Evolutionary conservation across 768 basidiomycete species (phyloP), one percentile per base, ranked within the genome.

Genomic region (Mycena amicta): DNA sequence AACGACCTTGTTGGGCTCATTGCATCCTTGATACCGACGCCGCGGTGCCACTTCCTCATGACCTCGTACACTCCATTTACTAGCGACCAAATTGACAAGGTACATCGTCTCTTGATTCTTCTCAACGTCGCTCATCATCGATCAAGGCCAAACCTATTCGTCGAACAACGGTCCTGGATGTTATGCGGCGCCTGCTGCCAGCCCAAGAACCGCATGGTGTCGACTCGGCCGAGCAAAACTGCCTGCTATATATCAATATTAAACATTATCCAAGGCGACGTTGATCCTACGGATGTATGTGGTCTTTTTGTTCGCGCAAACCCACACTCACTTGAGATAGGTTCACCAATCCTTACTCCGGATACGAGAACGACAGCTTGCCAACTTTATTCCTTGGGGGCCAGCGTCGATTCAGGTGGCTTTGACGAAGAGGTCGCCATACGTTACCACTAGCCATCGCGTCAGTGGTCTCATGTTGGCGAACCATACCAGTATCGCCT

Each of bases 311-410:
- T 23, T 25, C 23, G 27, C 23, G 37, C 31, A 49, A 52, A 50
- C 61, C 15, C 59, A 46, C 20, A 59, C 37, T 43, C 23, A 55
- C 45, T 5, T 26, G 20, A 23, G 6, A 29, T 37, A 97, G 95
- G 93, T 97, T 11, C 97, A 99, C 70, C 96, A 98, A 85, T 96
- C 95, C 8, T 80, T 99, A 22, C 83, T 99, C 25, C 89, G 97
- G 11, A 98, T 99, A 66, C 89, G 97, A 40, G 97, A 99, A 74
- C 86, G 97, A 26, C 93, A 97, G 67, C 80, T 98, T 25, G 97
- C 97, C 16, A 95, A 92, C 69, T 98, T 99, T 72, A 98, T 99
- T 61, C 97, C 97, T 5, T 99, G 97, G 97, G 97, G 97, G 13
- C 97, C 97, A 0, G 95, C 95, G 4, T 95, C 94, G 31, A 96